These are phyloP conservation scores for Globisporangium orthogonon DNA, from an alignment of 352 stramenopile species.

Conservation along the genomic window DNA sequence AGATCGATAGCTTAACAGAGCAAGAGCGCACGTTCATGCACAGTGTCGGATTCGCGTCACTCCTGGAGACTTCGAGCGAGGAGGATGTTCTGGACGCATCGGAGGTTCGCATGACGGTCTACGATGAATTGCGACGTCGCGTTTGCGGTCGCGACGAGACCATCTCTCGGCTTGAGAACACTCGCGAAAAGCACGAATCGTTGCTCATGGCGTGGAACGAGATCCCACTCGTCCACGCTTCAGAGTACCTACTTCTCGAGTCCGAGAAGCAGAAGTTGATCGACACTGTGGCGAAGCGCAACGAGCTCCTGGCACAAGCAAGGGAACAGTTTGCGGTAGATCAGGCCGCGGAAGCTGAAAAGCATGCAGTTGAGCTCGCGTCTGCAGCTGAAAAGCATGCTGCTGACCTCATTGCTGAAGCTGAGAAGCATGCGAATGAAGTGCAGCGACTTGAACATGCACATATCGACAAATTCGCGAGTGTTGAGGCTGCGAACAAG, in stretches of 20 bases:
- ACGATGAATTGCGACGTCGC: constrained; percentile 6
- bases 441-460: not conserved
- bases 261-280: not conserved
- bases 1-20: constrained; percentile 15
- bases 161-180: not conserved
- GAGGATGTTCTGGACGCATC: not conserved
- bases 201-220: constrained; percentile 10
- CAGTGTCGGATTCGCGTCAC: not conserved
- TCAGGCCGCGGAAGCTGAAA: not conserved
- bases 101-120: not conserved
- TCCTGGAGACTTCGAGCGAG: not conserved
- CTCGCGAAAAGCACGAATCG: not conserved
- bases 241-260: not conserved
- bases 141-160: not conserved
- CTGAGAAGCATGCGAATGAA: not conserved
- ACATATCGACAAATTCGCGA: constrained; percentile 1
- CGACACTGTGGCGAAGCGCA: not conserved
- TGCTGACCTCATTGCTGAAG: not conserved
- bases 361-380: constrained; percentile 1
- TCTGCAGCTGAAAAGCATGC: not conserved
- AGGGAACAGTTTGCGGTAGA: not conserved
- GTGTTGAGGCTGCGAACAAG: constrained; percentile 5
- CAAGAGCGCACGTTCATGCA: constrained; percentile 9
- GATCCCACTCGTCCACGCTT: not conserved
- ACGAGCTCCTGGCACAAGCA: not conserved